Conservation (phyloP, 768 basidiomycete genomes). For the Naganishia vishniacii region DNA sequence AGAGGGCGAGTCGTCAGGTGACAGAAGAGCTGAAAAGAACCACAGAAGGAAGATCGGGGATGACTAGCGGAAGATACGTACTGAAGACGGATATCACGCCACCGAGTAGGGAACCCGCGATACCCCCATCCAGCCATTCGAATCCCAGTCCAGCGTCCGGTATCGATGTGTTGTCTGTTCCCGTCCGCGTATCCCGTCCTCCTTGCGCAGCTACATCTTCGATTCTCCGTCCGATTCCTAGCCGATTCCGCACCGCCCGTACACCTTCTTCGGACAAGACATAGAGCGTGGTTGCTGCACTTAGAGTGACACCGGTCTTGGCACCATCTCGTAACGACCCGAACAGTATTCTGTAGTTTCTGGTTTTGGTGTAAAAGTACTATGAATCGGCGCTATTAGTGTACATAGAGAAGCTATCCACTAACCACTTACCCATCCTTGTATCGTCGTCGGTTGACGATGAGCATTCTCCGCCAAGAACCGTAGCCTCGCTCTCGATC, state of each 20-base stretch:
- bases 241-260: constrained; percentile 28
- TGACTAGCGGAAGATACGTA: constrained; percentile 30
- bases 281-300: constrained; percentile 37
- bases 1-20: background rate
- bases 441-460: constrained; percentile 42
- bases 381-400: constrained; percentile 6
- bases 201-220: constrained; percentile 1
- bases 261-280: constrained; percentile 40
- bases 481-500: constrained; percentile 39
- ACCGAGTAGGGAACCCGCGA: constrained; percentile 39
- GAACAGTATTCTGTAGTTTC: constrained; percentile 45
- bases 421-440: constrained; percentile 44
- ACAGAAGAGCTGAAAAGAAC: too few species aligned
- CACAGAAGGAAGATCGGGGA: too few species aligned
- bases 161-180: constrained; percentile 12
- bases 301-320: constrained; percentile 38
- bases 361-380: constrained; percentile 48
- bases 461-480: constrained; percentile 49
- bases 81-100: constrained; percentile 34
- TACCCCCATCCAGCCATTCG: constrained; percentile 41
- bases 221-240: constrained; percentile 24
- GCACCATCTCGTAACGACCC: constrained; percentile 35
- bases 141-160: constrained; percentile 26
- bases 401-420: background rate
- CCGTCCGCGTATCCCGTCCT: background rate